A percentile compares a stretch with the other conserved stretches of the same genome.
Conservation (phyloP, 2,329 filamentous ascomycete species). For the Colletotrichum tropicicola region DNA sequence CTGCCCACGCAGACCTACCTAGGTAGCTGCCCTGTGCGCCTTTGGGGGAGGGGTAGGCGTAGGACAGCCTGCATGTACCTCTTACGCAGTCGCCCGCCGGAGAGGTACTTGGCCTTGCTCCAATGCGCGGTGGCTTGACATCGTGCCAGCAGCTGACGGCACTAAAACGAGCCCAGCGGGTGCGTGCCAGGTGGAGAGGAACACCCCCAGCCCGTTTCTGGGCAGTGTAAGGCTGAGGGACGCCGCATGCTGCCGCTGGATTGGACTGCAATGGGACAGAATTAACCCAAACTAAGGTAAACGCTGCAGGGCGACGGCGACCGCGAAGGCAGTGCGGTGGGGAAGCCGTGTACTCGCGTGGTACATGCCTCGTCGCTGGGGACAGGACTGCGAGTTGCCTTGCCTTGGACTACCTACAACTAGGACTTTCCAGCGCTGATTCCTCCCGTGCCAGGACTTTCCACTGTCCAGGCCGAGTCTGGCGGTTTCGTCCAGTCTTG, state of each 20-base stretch:
- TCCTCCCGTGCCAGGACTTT: constrained; percentile 4
- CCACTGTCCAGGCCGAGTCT: neutral
- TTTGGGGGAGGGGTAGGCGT: neutral
- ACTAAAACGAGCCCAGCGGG: constrained; percentile 27
- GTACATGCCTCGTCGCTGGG: neutral
- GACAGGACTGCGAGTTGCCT: neutral
- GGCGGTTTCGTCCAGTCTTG: constrained; percentile 16
- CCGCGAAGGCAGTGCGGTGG: neutral
- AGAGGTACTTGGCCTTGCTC: neutral
- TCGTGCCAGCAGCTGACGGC: constrained; percentile 34
- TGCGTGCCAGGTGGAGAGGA: constrained; percentile 4
- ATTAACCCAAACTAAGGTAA: too few species aligned
- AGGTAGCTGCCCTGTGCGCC: constrained; percentile 12
- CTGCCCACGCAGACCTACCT: too few species aligned
- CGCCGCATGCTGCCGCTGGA: neutral
- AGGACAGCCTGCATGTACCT: neutral
- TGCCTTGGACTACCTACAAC: neutral
- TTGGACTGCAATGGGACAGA: constrained; percentile 8
- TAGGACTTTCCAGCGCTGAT: too few species aligned
- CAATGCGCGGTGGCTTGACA: constrained; percentile 32
- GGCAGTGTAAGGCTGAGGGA: constrained; percentile 31
- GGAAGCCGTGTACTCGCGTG: neutral
- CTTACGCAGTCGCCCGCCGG: neutral
- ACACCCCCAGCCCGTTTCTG: constrained; percentile 19
- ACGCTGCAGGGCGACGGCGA: constrained; percentile 3